Conservation (phyloP, 2,329 filamentous ascomycete genomes). For the Podosphaera fusca region DNA sequence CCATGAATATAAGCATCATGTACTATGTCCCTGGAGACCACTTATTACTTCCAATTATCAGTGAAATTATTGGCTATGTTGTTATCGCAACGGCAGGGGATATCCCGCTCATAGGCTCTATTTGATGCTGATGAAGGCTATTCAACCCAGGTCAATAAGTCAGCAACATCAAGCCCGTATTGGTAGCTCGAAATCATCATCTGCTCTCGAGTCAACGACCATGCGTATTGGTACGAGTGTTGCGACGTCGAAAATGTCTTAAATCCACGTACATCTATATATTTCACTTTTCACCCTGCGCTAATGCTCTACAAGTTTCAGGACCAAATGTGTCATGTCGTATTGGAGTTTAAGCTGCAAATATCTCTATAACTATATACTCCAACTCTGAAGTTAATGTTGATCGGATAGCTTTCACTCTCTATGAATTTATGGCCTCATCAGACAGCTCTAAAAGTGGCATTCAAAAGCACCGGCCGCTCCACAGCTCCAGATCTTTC, state of each 20-base stretch:
- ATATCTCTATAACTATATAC: neutral
- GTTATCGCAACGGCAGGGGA: too few species aligned
- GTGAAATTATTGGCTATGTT: too few species aligned
- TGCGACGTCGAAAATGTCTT: neutral
- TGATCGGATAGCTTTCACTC: neutral
- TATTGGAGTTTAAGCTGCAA: neutral
- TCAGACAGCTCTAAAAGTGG: conserved; percentile 9
- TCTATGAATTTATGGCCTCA: conserved; percentile 11
- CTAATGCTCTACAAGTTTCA: neutral
- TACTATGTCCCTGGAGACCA: too few species aligned
- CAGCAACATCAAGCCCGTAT: too few species aligned
- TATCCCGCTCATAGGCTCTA: too few species aligned
- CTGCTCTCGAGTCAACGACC: neutral
- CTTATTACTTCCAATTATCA: too few species aligned
- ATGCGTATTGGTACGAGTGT: neutral
- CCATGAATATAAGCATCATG: too few species aligned
- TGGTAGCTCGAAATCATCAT: neutral
- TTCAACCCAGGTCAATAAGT: too few species aligned
- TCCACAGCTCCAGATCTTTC: conserved; percentile 19
- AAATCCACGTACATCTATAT: neutral
- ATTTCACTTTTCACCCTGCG: neutral
- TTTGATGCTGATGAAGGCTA: too few species aligned
- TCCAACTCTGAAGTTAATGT: neutral
- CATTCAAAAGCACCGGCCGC: conserved; percentile 12
- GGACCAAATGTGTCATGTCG: neutral